Evolutionary conservation across 31 red algal genomes (phyloP).

Genomic region (Bonnemaisonia californica): DNA sequence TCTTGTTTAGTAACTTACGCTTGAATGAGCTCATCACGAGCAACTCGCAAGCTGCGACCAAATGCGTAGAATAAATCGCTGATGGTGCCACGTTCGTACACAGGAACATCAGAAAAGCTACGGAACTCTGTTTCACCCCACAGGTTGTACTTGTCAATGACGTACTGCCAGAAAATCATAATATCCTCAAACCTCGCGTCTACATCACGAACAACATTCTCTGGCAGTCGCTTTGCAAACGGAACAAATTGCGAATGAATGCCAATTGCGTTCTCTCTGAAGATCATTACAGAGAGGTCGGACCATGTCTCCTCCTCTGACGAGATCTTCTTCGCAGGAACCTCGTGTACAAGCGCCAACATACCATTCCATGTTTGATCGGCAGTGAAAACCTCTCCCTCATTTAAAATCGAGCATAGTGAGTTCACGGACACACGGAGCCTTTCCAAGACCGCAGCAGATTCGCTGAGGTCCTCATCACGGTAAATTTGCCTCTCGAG

Average conservation of each 20-base stretch:
- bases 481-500: slow-evolving; percentile 30
- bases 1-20: neutral
- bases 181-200: slow-evolving; percentile 15
- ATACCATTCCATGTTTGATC: slow-evolving; percentile 1
- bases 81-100: slow-evolving; percentile 47
- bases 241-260: slow-evolving; percentile 40
- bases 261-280: slow-evolving; percentile 67
- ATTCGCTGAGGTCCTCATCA: slow-evolving; percentile 6
- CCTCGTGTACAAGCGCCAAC: slow-evolving; percentile 33
- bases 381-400: neutral
- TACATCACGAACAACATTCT: neutral
- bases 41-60: slow-evolving; percentile 7
- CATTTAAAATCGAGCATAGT: slow-evolving; percentile 30
- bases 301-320: slow-evolving; percentile 62
- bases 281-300: slow-evolving; percentile 57
- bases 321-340: slow-evolving; percentile 58
- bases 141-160: slow-evolving; percentile 41
- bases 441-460: neutral
- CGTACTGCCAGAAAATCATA: slow-evolving; percentile 6
- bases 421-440: slow-evolving; percentile 5
- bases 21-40: neutral
- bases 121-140: slow-evolving; percentile 30
- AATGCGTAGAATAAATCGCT: slow-evolving; percentile 34
- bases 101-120: slow-evolving; percentile 28
- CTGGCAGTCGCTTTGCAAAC: slow-evolving; percentile 27